Conservation (phyloP, 176 grass and related monocot genomes). For the Oropetium thomaeum region DNA sequence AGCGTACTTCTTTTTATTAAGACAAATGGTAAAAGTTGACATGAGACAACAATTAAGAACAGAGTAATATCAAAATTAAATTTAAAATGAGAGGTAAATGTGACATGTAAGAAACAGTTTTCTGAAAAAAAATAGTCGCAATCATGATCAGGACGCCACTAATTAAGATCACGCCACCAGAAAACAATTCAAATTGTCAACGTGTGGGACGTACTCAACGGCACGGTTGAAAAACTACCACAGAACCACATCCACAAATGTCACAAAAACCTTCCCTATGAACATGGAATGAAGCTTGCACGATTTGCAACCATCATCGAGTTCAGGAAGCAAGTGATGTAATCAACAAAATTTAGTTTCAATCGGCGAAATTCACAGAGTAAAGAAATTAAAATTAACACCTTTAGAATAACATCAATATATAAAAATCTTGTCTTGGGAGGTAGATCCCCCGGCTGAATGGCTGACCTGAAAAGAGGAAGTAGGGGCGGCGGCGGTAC, state of each 20-base stretch:
- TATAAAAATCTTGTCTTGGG: neutral
- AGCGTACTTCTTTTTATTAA: no score
- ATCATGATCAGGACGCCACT: neutral
- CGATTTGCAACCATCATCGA: neutral
- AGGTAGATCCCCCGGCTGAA: neutral
- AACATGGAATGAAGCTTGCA: neutral
- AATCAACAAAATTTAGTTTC: neutral
- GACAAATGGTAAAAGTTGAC: no score
- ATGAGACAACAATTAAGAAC: neutral
- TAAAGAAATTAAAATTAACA: neutral
- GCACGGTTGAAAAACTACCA: neutral
- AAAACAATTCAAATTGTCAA: neutral
- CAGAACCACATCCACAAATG: neutral
- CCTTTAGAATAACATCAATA: neutral
- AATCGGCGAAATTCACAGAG: neutral
- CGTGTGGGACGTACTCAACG: constrained; percentile 17
- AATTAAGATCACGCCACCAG: neutral
- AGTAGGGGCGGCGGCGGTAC: constrained; percentile 84
- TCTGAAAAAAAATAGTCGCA: neutral
- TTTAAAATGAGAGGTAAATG: neutral
- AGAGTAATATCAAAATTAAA: neutral
- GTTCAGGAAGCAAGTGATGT: neutral
- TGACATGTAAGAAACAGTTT: constrained; percentile 9
- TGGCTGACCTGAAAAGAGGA: constrained; percentile 64
- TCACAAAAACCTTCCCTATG: neutral